Evolutionary conservation across 148 eudicot species (phyloP), one percentile per base, ranked within the genome.

Genomic region (Diospyros kaki): DNA sequence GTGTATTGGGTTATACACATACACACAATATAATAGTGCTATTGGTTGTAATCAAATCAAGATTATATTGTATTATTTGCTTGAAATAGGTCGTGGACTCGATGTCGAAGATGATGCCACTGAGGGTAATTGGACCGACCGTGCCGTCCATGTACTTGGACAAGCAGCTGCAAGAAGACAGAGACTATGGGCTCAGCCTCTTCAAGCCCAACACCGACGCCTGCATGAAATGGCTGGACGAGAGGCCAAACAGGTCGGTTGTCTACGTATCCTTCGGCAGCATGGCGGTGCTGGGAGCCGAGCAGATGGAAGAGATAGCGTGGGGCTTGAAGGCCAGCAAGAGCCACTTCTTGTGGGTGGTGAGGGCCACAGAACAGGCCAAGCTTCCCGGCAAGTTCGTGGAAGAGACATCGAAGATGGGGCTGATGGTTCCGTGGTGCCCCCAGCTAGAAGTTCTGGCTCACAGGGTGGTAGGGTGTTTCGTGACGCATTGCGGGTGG

Each of bases 231-330:
- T 91, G 97, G 97, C 89, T 89, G 9, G 76, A 85, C 76, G 46
- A 77, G 0, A 84, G 67, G 40, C 71, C 73, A 42, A 45, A 42
- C 3, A 13, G 17, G 6, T 91, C 89, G 0, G 93, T 85, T 1
- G 68, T 89, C 9, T 91, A 89, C 71, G 79, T 83, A 1, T 80
- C 91, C n/a, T 89, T 91, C 56, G 93, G 96, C 5, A 89, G 91
- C 71, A 12, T 87, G 41, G 84, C 93, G 1, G 54, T 59, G 38
- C 76, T 91, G 28, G 71, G 43, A 0, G 12, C 72, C 39, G 79
- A 82, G 15, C 85, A 87, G 55, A 76, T 86, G 84, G 84, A 84
- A 58, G 90, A 91, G 77, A 40, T 87, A 15, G 89, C 89, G n/a
- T 40, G 41, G 12, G 93, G 85, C 13, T 52, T 90, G 5, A 42